Percentiles rank a stretch among this genome's conserved stretches.
These are phyloP conservation scores for Aquilaria agallochum DNA, from an alignment of 441 rosid species.

Conservation along the genomic window DNA sequence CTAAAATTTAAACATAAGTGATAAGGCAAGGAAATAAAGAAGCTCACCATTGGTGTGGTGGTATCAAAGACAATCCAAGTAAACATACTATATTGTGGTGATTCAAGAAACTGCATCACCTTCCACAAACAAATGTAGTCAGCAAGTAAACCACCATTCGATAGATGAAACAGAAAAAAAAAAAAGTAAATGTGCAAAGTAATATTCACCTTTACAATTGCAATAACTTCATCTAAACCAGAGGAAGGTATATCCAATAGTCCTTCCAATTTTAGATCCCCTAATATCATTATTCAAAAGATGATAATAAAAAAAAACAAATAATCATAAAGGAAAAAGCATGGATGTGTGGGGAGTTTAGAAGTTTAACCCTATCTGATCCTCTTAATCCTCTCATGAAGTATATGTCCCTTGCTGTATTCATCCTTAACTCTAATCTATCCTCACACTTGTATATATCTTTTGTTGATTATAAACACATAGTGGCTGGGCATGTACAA, in stretches of 20 bases:
- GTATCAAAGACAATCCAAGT: conserved; percentile 95
- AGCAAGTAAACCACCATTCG: conserved; percentile 16
- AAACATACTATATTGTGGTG: conserved; percentile 81
- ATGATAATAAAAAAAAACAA: conserved; percentile 16
- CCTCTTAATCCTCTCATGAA: no score
- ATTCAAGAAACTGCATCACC: conserved; percentile 97
- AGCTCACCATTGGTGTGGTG: conserved; percentile 82
- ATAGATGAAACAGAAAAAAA: conserved; percentile 5
- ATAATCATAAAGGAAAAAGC: background rate
- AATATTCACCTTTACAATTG: conserved; percentile 71
- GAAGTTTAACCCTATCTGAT: no score
- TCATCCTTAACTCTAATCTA: no score
- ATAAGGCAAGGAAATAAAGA: background rate
- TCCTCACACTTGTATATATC: no score
- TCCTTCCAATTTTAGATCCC: conserved; percentile 85
- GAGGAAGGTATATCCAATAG: conserved; percentile 93
- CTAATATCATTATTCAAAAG: conserved; percentile 45
- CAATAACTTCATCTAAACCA: conserved; percentile 94
- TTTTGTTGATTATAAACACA: no score
- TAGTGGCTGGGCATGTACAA: no score
- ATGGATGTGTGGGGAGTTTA: background rate
- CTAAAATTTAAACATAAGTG: background rate
- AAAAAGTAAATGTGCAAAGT: conserved; percentile 4
- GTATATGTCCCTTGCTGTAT: no score
- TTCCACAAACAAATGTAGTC: conserved; percentile 28